Evolutionary conservation across 106 monocot genomes (phyloP), one percentile per base, ranked within the genome.

Genomic region (Narthecium ossifragum): DNA sequence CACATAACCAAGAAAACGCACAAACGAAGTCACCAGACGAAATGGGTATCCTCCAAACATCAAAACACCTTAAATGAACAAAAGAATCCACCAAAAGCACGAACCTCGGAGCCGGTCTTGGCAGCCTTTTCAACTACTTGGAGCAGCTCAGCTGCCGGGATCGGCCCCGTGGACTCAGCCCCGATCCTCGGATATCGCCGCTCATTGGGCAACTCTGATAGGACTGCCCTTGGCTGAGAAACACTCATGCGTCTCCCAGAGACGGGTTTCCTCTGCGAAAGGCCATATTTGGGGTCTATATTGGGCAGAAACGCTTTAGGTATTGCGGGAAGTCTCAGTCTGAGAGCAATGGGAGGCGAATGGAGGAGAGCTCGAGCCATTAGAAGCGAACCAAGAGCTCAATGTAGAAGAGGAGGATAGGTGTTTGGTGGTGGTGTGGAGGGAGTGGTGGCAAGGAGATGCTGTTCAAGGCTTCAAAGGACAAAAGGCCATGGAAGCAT

Each of bases 61-160:
- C 13, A 59, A 45, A 54, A 27, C 26, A 33, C 47, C 14, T 51
- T 13, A 29, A 58, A 40, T 33, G 46, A 53, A 25, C 27, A 57
- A 47, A 20, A 34, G 36, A 26, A 31, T 64, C 3, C 29, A 51
- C 8, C 61, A 21, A 46, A 13, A 80, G 27, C 9, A 27, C 11
- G 26, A 25, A 93, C 98, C 81, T 87, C 81, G 4, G 98, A 84
- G 15, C 98, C 98, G 26, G 84, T 71, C 51, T 68, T 84, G 48
- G 98, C 98, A 21, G 98, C 98, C 13, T 53, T 32, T 61, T 87
- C 81, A 17, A 91, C 87, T 36, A 98, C 84, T 38, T 45, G 33
- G 49, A 91, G 79, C 12, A 98, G 98, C 56, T 91, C 84, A 11
- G 75, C 59, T 15, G 84, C 74, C 0, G 90, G 76, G 18, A 98